phyloP scores from a whole-genome alignment of 352 stramenopile genomes.

The Thraustochytrium sp. region DNA sequence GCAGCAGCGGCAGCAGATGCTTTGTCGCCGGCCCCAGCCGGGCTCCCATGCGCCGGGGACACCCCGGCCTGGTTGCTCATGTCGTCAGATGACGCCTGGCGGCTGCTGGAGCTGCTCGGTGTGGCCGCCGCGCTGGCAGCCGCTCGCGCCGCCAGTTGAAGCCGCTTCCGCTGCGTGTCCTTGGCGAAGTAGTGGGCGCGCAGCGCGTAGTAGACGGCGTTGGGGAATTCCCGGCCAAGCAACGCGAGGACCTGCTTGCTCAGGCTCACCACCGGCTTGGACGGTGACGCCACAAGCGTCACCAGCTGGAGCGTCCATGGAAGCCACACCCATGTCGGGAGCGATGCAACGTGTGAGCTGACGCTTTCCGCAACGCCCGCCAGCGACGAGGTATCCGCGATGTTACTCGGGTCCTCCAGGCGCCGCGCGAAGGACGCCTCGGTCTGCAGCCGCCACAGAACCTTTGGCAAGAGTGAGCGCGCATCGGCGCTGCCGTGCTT shows the following conservation, averaged over 20 bases:
- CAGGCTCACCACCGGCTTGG: constrained; percentile 71
- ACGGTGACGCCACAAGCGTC: constrained; percentile 71
- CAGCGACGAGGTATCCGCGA: constrained; percentile 54
- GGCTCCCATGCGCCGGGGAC: background rate
- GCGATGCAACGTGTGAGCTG: constrained; percentile 81
- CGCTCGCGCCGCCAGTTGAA: no score
- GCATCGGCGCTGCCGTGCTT: constrained; percentile 78
- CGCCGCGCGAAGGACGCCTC: constrained; percentile 68
- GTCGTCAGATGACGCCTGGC: background rate
- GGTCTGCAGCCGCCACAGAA: constrained; percentile 79
- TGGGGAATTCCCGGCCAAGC: constrained; percentile 82
- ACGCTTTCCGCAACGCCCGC: constrained; percentile 61
- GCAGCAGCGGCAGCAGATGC: background rate
- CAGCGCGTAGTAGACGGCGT: constrained; percentile 97
- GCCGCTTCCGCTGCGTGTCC: constrained; percentile 74
- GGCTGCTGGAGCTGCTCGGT: background rate
- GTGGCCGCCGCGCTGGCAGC: background rate
- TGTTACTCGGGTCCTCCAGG: background rate
- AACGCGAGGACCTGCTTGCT: constrained; percentile 58
- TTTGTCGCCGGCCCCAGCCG: background rate
- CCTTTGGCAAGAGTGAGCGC: constrained; percentile 75
- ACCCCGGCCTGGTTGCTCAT: background rate
- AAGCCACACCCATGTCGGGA: constrained; percentile 97
- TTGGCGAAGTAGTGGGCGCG: constrained; percentile 95
- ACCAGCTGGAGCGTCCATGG: constrained; percentile 96